phyloP scores from a whole-genome alignment of 129 eudicot species.

The Artemisia annua region DNA sequence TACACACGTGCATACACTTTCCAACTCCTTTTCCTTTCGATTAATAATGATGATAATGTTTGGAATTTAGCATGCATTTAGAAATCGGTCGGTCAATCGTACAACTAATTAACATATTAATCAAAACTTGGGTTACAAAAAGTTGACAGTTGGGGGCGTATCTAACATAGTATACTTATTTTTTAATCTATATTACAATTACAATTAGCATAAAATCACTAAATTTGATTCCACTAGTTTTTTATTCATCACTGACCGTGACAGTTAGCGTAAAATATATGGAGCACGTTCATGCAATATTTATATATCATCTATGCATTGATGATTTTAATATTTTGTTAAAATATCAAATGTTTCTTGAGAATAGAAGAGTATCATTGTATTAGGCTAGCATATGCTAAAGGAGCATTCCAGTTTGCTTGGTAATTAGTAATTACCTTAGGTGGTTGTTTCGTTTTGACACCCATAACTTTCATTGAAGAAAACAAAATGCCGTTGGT shows the following conservation, averaged over 20 bases:
- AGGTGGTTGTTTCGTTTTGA: too few relatives aligned
- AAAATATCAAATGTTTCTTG: too few relatives aligned
- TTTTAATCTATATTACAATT: background rate
- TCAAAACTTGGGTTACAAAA: too few relatives aligned
- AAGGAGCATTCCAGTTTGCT: too few relatives aligned
- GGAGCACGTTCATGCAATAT: slow-evolving; percentile 19
- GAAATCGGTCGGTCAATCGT: background rate
- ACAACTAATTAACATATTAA: background rate
- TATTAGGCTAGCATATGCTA: too few relatives aligned
- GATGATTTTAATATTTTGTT: too few relatives aligned
- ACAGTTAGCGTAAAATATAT: slow-evolving; percentile 8
- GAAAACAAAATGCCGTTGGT: too few relatives aligned
- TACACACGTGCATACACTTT: background rate
- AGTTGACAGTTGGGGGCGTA: slow-evolving; percentile 7
- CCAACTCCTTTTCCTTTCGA: background rate
- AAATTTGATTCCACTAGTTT: slow-evolving; percentile 17
- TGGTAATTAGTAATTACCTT: too few relatives aligned
- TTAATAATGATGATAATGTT: background rate
- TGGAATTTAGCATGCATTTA: background rate
- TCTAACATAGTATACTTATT: slow-evolving; percentile 19
- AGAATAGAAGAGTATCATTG: too few relatives aligned
- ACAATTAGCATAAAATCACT: slow-evolving; percentile 1
- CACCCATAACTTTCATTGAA: too few relatives aligned
- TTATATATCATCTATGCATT: too few relatives aligned
- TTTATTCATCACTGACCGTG: slow-evolving; percentile 9